A percentile compares a stretch with the other conserved stretches of the same genome.
These are phyloP conservation scores for Incumbomyces lentus DNA, from an alignment of 2,329 filamentous ascomycete genomes.

Conservation along the genomic window DNA sequence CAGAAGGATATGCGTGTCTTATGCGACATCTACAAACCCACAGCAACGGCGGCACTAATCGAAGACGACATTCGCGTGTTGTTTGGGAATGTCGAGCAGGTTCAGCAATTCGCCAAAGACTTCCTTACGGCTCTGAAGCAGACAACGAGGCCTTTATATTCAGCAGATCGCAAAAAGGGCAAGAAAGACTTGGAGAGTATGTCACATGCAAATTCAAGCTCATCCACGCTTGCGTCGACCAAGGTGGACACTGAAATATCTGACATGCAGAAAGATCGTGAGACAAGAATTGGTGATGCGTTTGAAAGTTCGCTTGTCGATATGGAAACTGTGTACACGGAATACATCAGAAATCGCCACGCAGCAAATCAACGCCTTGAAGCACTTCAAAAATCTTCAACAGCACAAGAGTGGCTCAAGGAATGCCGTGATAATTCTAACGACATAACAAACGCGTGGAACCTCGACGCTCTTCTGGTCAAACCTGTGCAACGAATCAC, in stretches of 20 bases:
- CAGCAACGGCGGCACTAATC: slow-evolving; percentile 69
- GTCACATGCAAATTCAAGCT: slow-evolving; percentile 34
- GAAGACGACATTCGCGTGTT: slow-evolving; percentile 77
- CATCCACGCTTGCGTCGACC: slow-evolving; percentile 34
- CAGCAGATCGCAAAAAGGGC: slow-evolving; percentile 48
- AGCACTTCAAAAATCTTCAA: slow-evolving; percentile 45
- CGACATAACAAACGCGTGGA: slow-evolving; percentile 88
- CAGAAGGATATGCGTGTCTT: slow-evolving; percentile 94
- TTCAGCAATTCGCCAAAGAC: slow-evolving; percentile 72
- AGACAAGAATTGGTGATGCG: slow-evolving; percentile 48
- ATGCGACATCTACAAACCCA: slow-evolving; percentile 95
- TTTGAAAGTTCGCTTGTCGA: slow-evolving; percentile 46
- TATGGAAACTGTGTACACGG: slow-evolving; percentile 56
- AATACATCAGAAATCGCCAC: slow-evolving; percentile 56
- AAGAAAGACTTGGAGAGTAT: slow-evolving; percentile 24
- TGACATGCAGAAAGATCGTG: slow-evolving; percentile 47
- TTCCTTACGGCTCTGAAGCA: slow-evolving; percentile 75
- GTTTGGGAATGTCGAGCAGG: slow-evolving; percentile 85
- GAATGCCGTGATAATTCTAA: slow-evolving; percentile 89
- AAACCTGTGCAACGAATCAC: slow-evolving; percentile 92
- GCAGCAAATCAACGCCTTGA: slow-evolving; percentile 53
- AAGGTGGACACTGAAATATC: slow-evolving; percentile 26
- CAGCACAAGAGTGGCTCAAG: slow-evolving; percentile 69
- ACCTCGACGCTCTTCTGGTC: slow-evolving; percentile 88
- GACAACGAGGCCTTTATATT: slow-evolving; percentile 68